A percentile compares a stretch with the other conserved stretches of the same genome.
These are phyloP conservation scores for Bacidia gigantensis DNA, from an alignment of 495 filamentous ascomycete species.

Conservation along the genomic window DNA sequence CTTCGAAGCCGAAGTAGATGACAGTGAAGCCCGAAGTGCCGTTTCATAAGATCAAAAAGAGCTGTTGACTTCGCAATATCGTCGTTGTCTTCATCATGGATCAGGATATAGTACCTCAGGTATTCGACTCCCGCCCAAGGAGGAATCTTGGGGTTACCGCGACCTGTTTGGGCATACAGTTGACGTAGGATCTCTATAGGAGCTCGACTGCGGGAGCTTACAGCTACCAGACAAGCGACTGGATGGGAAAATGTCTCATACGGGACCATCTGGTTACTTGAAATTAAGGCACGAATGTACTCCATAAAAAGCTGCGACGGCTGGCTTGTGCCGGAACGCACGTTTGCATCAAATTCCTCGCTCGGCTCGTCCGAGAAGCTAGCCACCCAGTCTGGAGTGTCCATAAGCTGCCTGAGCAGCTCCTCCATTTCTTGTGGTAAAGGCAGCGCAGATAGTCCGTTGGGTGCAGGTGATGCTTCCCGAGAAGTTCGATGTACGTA, in stretches of 20 bases:
- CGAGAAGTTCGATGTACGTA: background rate
- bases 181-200: conserved; percentile 74
- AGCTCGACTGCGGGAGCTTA: conserved; percentile 67
- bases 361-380: background rate
- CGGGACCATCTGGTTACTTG: conserved; percentile 56
- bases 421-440: background rate
- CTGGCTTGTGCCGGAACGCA: no score
- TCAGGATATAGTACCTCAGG: conserved; percentile 85
- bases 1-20: conserved; percentile 78
- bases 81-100: conserved; percentile 93
- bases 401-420: background rate
- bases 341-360: no score
- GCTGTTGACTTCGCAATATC: conserved; percentile 79
- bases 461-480: no score
- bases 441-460: background rate
- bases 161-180: conserved; percentile 64
- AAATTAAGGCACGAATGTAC: conserved; percentile 72
- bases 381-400: background rate
- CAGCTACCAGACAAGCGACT: conserved; percentile 88
- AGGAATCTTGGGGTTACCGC: conserved; percentile 53
- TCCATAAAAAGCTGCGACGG: conserved; percentile 58
- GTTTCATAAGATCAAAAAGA: conserved; percentile 94
- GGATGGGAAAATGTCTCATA: conserved; percentile 93
- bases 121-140: conserved; percentile 79
- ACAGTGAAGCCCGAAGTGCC: conserved; percentile 89